A percentile compares a stretch with the other conserved stretches of the same genome.
Conservation (phyloP, 2,329 filamentous ascomycete species). For the Penicillium sp. region DNA sequence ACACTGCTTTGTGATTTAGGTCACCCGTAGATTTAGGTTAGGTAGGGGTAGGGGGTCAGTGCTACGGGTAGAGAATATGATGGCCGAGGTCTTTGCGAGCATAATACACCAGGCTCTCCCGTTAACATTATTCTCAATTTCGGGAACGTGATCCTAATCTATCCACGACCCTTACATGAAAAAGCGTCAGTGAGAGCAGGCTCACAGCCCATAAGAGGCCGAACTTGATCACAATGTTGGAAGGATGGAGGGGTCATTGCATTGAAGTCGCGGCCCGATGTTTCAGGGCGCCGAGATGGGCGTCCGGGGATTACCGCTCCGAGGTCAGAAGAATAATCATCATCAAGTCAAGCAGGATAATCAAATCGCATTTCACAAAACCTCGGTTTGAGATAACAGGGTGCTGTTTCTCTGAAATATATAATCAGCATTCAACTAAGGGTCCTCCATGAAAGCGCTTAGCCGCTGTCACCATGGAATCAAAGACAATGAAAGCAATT, state of each 20-base stretch:
- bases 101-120: neutral
- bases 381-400: neutral
- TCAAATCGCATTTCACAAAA: neutral
- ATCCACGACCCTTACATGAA: neutral
- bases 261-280: neutral
- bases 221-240: neutral
- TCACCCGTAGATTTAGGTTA: no score
- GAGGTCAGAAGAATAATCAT: neutral
- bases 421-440: neutral
- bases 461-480: conserved; percentile 9
- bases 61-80: neutral
- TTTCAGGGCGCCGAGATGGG: neutral
- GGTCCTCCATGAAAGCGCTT: neutral
- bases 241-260: neutral
- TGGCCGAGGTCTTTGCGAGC: neutral
- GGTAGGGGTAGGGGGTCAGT: no score
- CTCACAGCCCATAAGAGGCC: neutral
- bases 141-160: neutral
- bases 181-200: neutral
- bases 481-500: conserved; percentile 19
- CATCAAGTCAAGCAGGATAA: neutral
- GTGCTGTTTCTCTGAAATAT: neutral
- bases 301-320: neutral
- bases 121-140: neutral
- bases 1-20: neutral